A percentile compares a stretch with the other conserved stretches of the same genome.
Evolutionary conservation across 345 rosid genomes (phyloP).

Genomic region (Anastatica hierochuntica): DNA sequence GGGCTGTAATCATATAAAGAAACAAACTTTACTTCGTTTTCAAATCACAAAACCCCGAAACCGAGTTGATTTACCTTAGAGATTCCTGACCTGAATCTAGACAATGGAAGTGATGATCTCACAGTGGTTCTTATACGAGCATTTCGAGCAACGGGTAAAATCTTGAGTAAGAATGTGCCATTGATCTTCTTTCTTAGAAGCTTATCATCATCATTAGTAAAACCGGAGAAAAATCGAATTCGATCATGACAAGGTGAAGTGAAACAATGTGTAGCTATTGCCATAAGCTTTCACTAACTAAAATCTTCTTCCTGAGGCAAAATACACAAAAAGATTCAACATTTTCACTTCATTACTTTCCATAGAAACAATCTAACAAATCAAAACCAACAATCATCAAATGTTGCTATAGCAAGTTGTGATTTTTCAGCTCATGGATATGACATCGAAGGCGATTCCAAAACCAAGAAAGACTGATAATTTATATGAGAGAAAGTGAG

Average conservation of each 20-base stretch:
- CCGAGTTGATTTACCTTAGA: slow-evolving; percentile 16
- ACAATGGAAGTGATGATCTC: slow-evolving; percentile 31
- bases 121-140: slow-evolving; percentile 22
- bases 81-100: slow-evolving; percentile 30
- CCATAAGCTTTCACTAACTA: slow-evolving; percentile 38
- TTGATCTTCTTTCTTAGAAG: slow-evolving; percentile 28
- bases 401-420: no score
- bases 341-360: no score
- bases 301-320: background rate
- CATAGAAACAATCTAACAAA: no score
- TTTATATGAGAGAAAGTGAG: no score
- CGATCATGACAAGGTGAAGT: slow-evolving; percentile 33
- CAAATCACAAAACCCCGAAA: background rate
- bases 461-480: no score
- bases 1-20: no score
- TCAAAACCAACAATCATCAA: background rate
- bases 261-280: slow-evolving; percentile 38
- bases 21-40: no score
- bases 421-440: no score
- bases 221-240: slow-evolving; percentile 28
- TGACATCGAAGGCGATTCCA: no score
- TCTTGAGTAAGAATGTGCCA: slow-evolving; percentile 27
- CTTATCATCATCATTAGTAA: slow-evolving; percentile 18
- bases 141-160: slow-evolving; percentile 26
- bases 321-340: no score